Evolutionary conservation across 2,329 filamentous ascomycete species (phyloP), one percentile per base, ranked within the genome.

Genomic region (Tolypocladium nubicola): DNA sequence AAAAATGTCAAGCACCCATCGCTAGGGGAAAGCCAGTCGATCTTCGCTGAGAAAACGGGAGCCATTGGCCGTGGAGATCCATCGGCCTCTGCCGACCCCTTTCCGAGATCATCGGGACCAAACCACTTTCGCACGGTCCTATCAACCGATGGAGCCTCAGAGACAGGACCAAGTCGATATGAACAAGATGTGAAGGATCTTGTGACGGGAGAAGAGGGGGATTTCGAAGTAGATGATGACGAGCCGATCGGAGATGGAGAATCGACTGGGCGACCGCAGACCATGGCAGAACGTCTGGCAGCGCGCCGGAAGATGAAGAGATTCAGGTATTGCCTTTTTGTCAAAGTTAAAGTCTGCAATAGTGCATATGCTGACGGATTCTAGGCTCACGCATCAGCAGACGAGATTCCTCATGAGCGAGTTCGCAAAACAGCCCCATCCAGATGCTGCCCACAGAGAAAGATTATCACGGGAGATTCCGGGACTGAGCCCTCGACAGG

Each of bases 381-480:
- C 40, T 66, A 95, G 92, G 63, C 84, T 97, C 62, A 96, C 92
- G 1, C 92, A 97, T 71, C 93, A 94, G 66, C 93, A 97, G 78
- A 97, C 93, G n/a, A 86, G 93, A 16, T 97, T 96, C 66, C 77
- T 97, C 57, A 96, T 96, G 90, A 96, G 90, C 73, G 92, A 97
- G 70, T 97, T 97, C 67, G 89, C 91, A 58, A 91, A 94, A 65
- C 91, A 97, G 69, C 90, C 92, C 30, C 92, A 97, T 69, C 92
- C 92, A 9, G 92, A 97, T 73, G 92, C 92, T 45, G 89, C 89
- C 52, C 91, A 96, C 71, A 82, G 92, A 61, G 92, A 96, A 70
- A 82, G 90, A 52, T 78, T 97, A 41, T 93, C 92, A 4, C 80
- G 88, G 61, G 90, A 97, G 70, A 97, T 97, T 52, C 92, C 93